Evolutionary conservation across 345 rosid species (phyloP), one percentile per base, ranked within the genome.

Genomic region (Aquilaria malaccensis): DNA sequence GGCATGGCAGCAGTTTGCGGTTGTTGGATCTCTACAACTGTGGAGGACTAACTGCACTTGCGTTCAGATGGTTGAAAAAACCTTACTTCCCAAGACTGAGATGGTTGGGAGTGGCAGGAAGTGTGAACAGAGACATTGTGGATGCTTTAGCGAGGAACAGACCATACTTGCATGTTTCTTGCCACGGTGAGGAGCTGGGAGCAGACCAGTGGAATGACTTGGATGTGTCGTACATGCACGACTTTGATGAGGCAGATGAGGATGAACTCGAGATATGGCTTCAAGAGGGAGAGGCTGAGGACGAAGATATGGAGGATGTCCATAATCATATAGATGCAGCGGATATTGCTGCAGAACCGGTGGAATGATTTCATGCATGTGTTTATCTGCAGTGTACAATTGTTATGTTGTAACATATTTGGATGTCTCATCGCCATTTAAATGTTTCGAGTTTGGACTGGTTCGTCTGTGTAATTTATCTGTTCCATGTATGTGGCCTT

Each of bases 61-160:
- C 93, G 6, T 89, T 79, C 70, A 72, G 80, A 62, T 93, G 98
- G 98, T 74, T 93, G 33, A 87, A 78, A 79, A 85, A 83, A 67
- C 97, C 97, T 1, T 89, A 85, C 58, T 93, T 93, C 67, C 98
- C 97, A 0, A 81, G 82, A 76, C 76, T 93, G 70, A 85, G 89
- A 73, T 85, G 89, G 96, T 70, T 93, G 67, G 98, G 98, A 45
- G 82, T 89, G 70, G 79, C 88, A 0, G 98, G 96, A 52, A 76
- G 87, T 62, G 77, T 79, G 30, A 89, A 84, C 65, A 81, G 96
- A 71, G 93, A 83, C 52, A 79, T 80, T 55, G 80, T 87, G 56
- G 97, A 93, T 75, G 96, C 88, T 58, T 80, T 93, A 68, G 91
- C 88, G 9, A 83, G 85, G 72, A 85, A 74, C 64, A 78, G 98